Base-by-base conservation (phyloP, 2,329 filamentous ascomycete genomes). In the Pestalotiopsis sp. region DNA sequence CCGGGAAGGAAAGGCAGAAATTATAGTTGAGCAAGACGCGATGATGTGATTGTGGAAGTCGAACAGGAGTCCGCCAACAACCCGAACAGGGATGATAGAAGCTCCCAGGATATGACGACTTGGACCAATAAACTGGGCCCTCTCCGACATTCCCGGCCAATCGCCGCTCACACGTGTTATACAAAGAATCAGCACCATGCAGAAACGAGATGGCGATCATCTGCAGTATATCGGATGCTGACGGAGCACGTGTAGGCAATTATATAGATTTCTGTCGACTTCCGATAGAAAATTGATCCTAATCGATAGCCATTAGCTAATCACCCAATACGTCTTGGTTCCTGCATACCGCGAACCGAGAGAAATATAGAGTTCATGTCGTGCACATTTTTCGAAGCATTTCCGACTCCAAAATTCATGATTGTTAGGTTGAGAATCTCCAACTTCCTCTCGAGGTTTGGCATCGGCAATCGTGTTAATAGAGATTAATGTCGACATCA, bases 161-260 rank as follows among this genome's bases (percentile, higher is more conserved):
- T 62, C 59, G 31, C 59, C 11, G 59, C n/a, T 12, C 31, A 39
- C 59, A 62, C 59, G 59, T 62, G 59, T 52, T 52, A 52, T 59
- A 59, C 27, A 59, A 25, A 59, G 57, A 36, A 6, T 17, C n/a
- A 59, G 57, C 57, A 23, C 57, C 57, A n/a, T 27, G 57, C 57
- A 36, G 57, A 36, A 59, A 27, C 27, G 57, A 59, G 23, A 59
- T 59, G 57, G 23, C 23, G 57, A 59, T 27, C 57, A 11, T 27
- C 57, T 59, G 4, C 25, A 36, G 57, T 59, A 36, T 25, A 59
- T 25, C 23, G 57, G 57, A n/a, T 59, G 23, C 57, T 14, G 4
- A n/a, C n/a, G 5, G 57, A 36, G 14, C 57, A 59, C 57, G 23
- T 59, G 57, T 59, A 12, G 17, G 9, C 45, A 52, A 17, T 17